Evolutionary conservation across 345 rosid genomes (phyloP).

Genomic region (Camelina hispida): DNA sequence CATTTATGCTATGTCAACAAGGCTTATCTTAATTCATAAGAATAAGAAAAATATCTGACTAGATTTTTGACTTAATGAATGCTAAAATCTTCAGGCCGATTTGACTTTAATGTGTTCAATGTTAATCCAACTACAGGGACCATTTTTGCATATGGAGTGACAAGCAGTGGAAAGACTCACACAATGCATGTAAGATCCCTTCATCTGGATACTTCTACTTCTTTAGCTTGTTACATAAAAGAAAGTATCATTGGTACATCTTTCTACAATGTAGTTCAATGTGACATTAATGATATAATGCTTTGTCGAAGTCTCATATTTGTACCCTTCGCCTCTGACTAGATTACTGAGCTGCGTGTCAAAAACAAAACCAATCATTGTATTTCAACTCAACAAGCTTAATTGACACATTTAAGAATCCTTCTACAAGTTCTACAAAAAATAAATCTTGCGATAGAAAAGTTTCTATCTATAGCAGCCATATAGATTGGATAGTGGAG

Average conservation of each 20-base stretch:
- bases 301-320: neutral
- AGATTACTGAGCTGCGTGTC: neutral
- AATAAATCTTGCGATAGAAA: too few species aligned
- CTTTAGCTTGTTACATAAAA: slow-evolving; percentile 15
- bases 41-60: neutral
- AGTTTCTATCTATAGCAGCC: too few species aligned
- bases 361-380: too few species aligned
- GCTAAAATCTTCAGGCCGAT: slow-evolving; percentile 5
- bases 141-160: slow-evolving; percentile 97
- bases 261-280: slow-evolving; percentile 7
- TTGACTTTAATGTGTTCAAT: slow-evolving; percentile 21
- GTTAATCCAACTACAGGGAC: slow-evolving; percentile 66
- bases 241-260: neutral
- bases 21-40: slow-evolving; percentile 7
- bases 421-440: too few species aligned
- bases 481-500: too few species aligned
- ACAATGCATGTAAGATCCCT: slow-evolving; percentile 92
- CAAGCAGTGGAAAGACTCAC: slow-evolving; percentile 99
- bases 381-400: too few species aligned
- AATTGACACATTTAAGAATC: too few species aligned
- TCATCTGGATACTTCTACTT: slow-evolving; percentile 29
- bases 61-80: slow-evolving; percentile 10
- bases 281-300: slow-evolving; percentile 5
- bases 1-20: slow-evolving; percentile 19
- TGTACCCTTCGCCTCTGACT: neutral